phyloP scores from a whole-genome alignment of 306 rosid species.

The Cyclanthera cordifolia region DNA sequence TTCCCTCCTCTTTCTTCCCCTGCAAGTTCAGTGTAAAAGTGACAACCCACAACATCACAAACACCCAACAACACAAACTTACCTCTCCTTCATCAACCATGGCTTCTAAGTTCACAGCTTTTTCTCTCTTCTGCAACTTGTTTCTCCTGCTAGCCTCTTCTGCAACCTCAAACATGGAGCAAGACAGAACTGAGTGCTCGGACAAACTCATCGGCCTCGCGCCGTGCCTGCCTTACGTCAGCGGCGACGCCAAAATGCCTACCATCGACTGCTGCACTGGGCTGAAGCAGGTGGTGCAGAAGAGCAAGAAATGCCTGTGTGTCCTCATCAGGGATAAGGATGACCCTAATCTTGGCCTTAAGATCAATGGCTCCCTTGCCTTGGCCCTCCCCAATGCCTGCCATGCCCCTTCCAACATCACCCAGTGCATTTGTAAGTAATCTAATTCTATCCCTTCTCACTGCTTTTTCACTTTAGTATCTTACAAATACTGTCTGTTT shows the following conservation, averaged over 20 bases:
- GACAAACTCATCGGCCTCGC: constrained; percentile 40
- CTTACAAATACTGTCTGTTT: not conserved
- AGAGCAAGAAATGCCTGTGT: constrained; percentile 57
- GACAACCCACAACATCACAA: not conserved
- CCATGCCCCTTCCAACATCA: constrained; percentile 32
- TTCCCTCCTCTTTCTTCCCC: not conserved
- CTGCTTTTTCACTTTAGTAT: not conserved
- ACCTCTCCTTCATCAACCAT: constrained; percentile 2
- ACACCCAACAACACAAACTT: not conserved
- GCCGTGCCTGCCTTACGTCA: constrained; percentile 49
- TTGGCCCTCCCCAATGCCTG: constrained; percentile 42
- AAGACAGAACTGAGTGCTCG: constrained; percentile 57
- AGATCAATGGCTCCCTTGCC: constrained; percentile 48
- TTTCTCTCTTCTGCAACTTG: constrained; percentile 5
- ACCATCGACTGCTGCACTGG: constrained; percentile 63
- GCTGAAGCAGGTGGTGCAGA: constrained; percentile 32
- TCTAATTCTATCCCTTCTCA: not conserved
- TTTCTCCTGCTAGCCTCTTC: constrained; percentile 15
- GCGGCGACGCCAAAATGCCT: constrained; percentile 48
- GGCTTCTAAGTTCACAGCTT: constrained; percentile 13
- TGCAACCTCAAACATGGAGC: constrained; percentile 35
- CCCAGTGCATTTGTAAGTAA: constrained; percentile 44
- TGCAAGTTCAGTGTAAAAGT: not conserved
- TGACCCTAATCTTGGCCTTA: constrained; percentile 61
- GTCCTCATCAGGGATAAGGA: constrained; percentile 52